A percentile compares a stretch with the other conserved stretches of the same genome.
Evolutionary conservation across 257 asterid species (phyloP).

Genomic region (Gentiana dahurica): DNA sequence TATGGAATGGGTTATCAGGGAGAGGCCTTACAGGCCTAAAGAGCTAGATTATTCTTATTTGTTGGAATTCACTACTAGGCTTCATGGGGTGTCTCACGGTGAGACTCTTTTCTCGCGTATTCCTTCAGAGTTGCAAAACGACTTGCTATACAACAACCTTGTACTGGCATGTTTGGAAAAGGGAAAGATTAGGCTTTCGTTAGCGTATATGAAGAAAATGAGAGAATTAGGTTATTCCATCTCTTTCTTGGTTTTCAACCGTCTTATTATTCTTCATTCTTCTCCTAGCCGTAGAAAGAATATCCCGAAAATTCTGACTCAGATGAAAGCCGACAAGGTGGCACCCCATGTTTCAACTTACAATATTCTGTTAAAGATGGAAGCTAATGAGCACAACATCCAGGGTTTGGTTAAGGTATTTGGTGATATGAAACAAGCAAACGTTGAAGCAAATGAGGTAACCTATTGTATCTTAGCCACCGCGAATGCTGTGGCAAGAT

Average conservation of each 20-base stretch:
- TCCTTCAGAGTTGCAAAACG: conserved; percentile 59
- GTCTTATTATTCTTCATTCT: conserved; percentile 74
- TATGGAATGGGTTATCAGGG: conserved; percentile 97
- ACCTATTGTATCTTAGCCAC: conserved; percentile 67
- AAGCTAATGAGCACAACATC: conserved; percentile 66
- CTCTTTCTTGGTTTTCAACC: conserved; percentile 73
- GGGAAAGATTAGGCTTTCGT: conserved; percentile 58
- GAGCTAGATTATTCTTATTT: conserved; percentile 78
- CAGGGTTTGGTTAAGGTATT: conserved; percentile 56
- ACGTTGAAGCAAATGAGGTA: conserved; percentile 71
- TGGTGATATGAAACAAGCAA: conserved; percentile 47
- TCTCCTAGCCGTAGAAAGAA: conserved; percentile 54
- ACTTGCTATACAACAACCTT: conserved; percentile 70
- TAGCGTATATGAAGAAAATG: conserved; percentile 83
- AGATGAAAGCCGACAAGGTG: conserved; percentile 85
- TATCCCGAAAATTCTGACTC: conserved; percentile 52
- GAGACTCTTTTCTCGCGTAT: conserved; percentile 63
- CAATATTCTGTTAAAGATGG: conserved; percentile 67
- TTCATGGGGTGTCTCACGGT: conserved; percentile 68
- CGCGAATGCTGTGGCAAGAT: conserved; percentile 82
- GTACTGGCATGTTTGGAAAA: conserved; percentile 85
- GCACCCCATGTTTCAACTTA: conserved; percentile 62
- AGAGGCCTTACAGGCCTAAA: conserved; percentile 70
- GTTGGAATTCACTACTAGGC: conserved; percentile 74
- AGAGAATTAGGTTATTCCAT: conserved; percentile 66